Evolutionary conservation across 768 basidiomycete species (phyloP), one percentile per base, ranked within the genome.

Genomic region (Mrakia hoshinonis): DNA sequence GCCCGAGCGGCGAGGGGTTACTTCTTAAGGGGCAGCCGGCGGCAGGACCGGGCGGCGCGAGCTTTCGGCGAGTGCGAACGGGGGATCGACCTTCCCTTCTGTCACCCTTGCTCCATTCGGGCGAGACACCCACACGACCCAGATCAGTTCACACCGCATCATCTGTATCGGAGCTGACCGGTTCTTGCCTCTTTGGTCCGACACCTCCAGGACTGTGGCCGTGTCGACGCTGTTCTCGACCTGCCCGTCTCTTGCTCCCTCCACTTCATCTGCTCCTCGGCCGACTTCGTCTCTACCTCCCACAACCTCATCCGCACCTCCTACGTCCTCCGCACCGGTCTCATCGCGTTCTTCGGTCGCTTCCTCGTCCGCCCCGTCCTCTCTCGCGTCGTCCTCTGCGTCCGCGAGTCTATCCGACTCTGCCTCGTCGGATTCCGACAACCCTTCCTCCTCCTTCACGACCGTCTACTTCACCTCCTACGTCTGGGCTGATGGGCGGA

Each of bases 401-500:
- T 51, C 58, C 2, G 20, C 52, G 52, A 54, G 52, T 31, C 26
- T 31, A 18, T 55, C 54, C 10, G 22, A 26, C n/a, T 34, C 54
- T 10, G 36, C 22, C 34, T 36, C 58, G 34, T 31, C 31, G 18
- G 15, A 6, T 10, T 20, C 58, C 6, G 13, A 36, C 13, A 61
- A 43, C 43, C 43, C 43, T 6, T 15, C 43, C 43, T 43, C 34
- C 5, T 34, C 31, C 18, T 61, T 61, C 34, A 61, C 58, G 36
- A 61, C 58, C 20, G n/a, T 61, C 58, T 61, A 36, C 58, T 61
- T 36, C 34, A 61, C 58, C 18, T 61, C 58, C 20, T 61, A 39
- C 58, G 58, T 61, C 36, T 61, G 36, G 31, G 34, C 58, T n/a
- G 58, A 61, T 10, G 58, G 58, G 11, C 0, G 9, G 3, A 61